A percentile compares a stretch with the other conserved stretches of the same genome.
phyloP scores from a whole-genome alignment of 2,329 filamentous ascomycete genomes.

The Sarocladiaceae sp. region DNA sequence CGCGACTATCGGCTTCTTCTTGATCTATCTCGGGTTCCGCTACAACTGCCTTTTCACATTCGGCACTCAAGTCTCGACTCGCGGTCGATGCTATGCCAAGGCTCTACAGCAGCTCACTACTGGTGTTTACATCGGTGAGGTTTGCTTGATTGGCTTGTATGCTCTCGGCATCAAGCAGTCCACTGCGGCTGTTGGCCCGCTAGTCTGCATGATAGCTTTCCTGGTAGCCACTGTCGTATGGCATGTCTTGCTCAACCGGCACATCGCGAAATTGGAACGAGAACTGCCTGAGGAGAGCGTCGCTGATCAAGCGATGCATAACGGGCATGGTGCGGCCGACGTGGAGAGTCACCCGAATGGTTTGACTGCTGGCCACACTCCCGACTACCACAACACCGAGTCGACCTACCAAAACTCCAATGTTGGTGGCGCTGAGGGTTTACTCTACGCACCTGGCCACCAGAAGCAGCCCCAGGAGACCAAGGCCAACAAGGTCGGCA shows the following conservation, averaged over 20 bases:
- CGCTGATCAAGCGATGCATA: background rate
- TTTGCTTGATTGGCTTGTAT: constrained; percentile 55
- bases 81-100: constrained; percentile 64
- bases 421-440: background rate
- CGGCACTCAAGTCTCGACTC: constrained; percentile 64
- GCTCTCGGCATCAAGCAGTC: constrained; percentile 3
- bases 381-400: constrained; percentile 21
- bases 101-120: constrained; percentile 66
- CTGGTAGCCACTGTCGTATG: background rate
- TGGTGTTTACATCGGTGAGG: constrained; percentile 62
- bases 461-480: background rate
- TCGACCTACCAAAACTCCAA: background rate
- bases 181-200: background rate
- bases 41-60: constrained; percentile 72
- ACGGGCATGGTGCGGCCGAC: background rate
- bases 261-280: background rate
- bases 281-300: background rate
- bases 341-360: constrained; percentile 15
- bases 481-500: background rate
- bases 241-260: constrained; percentile 3
- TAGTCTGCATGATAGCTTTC: constrained; percentile 7
- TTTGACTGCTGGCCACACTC: constrained; percentile 12
- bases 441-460: background rate
- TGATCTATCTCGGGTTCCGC: constrained; percentile 70
- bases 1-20: constrained; percentile 57